Percentiles rank a stretch among this genome's conserved stretches.
These are phyloP conservation scores for Erysimum cheiri DNA, from an alignment of 441 rosid genomes.

Conservation along the genomic window DNA sequence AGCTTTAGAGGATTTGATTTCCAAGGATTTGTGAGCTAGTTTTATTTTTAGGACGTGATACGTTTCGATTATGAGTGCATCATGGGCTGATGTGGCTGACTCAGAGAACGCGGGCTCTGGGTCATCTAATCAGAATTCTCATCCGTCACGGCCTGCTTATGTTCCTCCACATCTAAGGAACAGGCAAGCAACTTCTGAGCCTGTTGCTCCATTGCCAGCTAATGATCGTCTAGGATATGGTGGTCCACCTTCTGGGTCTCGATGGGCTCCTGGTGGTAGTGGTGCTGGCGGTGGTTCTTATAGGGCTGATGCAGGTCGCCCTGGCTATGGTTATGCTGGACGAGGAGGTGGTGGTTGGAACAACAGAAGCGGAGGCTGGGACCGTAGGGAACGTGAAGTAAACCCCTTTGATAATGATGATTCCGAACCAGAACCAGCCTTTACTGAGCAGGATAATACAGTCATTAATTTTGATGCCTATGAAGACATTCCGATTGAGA, in stretches of 20 bases:
- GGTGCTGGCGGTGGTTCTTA: conserved; percentile 24
- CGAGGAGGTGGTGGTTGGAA: conserved; percentile 48
- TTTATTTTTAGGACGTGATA: conserved; percentile 9
- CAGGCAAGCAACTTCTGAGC: conserved; percentile 36
- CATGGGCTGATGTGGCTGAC: conserved; percentile 53
- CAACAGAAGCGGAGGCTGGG: conserved; percentile 49
- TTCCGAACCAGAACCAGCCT: conserved; percentile 41
- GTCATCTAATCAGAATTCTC: conserved; percentile 40
- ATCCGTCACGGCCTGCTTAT: conserved; percentile 48
- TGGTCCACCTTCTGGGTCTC: conserved; percentile 43
- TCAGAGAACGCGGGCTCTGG: conserved; percentile 45
- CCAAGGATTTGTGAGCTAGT: conserved; percentile 19
- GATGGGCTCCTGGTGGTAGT: conserved; percentile 36
- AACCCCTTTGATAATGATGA: conserved; percentile 46
- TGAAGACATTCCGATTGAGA: conserved; percentile 51
- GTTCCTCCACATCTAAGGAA: conserved; percentile 52
- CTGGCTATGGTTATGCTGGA: conserved; percentile 40
- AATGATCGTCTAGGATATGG: conserved; percentile 43
- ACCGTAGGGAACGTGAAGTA: conserved; percentile 48
- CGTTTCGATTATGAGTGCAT: conserved; percentile 46
- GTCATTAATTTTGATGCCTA: conserved; percentile 49
- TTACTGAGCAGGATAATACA: conserved; percentile 45
- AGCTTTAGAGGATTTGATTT: conserved; percentile 30
- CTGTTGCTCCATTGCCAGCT: conserved; percentile 36
- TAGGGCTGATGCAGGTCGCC: conserved; percentile 42